Base-by-base conservation (phyloP, 2,329 filamentous ascomycete species). In the Cercospora sesami region DNA sequence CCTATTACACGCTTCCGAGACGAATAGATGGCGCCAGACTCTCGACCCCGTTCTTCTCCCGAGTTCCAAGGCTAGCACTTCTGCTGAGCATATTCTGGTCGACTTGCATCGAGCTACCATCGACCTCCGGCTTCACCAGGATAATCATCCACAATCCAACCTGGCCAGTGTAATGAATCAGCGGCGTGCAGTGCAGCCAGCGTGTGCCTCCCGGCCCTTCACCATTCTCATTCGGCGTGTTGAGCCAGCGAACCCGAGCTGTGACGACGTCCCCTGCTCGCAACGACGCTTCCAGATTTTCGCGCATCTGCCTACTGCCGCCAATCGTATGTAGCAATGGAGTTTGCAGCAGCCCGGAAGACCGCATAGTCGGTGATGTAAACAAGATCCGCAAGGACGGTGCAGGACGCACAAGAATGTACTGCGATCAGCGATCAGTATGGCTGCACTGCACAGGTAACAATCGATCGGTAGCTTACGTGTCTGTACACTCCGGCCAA, bases 121-220 rank as follows among this genome's bases (percentile, higher is more conserved):
- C 67, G 23, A 42, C 61, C 12, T 68, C 60, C 31, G 69, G 69
- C 30, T 61, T 59, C 3, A 71, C 61, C 4, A 71, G 33, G 9
- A 71, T 62, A n/a, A 71, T 60, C 69, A 71, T 71, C 69, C 69
- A 71, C n/a, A 71, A 53, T 14, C 69, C 69, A 16, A 93, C 86
- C 2, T 85, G 81, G 1, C 89, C 88, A 12, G 64, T 64, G 31
- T 67, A 57, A 53, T 69, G 67, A 14, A 67, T 61, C 26, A 69
- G 23, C 7, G 67, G 67, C 33, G 67, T 69, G 9, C 64, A 69
- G 31, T 69, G 67, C 28, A 69, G 58, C 64, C 64, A 69, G 14
- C 64, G 28, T 12, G 57, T 64, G 18, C 10, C 23, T 10, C 60
- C 53, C 9, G 61, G 53, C 5, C 67, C 67, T 12, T 66, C 67